These are phyloP conservation scores for Daldinia bambusicola DNA, from an alignment of 495 filamentous ascomycete species.

Conservation along the genomic window DNA sequence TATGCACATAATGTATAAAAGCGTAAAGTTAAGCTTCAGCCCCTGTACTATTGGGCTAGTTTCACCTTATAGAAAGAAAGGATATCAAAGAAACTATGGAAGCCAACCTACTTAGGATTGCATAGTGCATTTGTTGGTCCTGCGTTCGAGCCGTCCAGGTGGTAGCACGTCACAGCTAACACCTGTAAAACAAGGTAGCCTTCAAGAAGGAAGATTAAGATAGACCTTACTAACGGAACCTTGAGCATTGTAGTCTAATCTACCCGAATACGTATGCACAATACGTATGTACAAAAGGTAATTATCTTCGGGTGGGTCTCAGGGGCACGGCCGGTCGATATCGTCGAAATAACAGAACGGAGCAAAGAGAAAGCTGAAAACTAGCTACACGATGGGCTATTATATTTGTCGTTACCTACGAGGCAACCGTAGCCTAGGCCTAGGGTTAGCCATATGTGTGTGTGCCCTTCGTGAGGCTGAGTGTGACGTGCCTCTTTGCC, in stretches of 20 bases:
- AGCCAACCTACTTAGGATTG: slow-evolving; percentile 26
- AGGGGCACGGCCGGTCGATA: slow-evolving; percentile 4
- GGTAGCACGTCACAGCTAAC: slow-evolving; percentile 30
- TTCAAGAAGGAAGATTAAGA: slow-evolving; percentile 24
- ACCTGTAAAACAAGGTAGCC: slow-evolving; percentile 26
- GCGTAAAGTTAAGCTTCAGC: background rate
- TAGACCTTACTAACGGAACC: slow-evolving; percentile 2
- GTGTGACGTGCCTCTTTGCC: slow-evolving; percentile 13
- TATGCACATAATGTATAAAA: background rate
- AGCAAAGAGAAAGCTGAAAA: background rate
- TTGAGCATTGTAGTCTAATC: slow-evolving; percentile 19
- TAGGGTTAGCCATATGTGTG: slow-evolving; percentile 6
- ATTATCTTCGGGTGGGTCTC: slow-evolving; percentile 14
- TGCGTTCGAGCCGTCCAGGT: slow-evolving; percentile 31
- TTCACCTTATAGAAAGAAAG: background rate
- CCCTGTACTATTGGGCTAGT: background rate
- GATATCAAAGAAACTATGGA: background rate
- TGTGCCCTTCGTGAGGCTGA: slow-evolving; percentile 16
- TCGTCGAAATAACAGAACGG: background rate
- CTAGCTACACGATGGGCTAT: background rate
- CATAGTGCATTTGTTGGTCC: slow-evolving; percentile 29
- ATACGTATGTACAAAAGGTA: slow-evolving; percentile 9
- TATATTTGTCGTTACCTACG: slow-evolving; percentile 19
- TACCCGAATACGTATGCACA: slow-evolving; percentile 3
- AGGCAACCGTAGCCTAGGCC: background rate